phyloP scores from a whole-genome alignment of 106 monocot genomes.

The Phalaenopsis aphrodite region DNA sequence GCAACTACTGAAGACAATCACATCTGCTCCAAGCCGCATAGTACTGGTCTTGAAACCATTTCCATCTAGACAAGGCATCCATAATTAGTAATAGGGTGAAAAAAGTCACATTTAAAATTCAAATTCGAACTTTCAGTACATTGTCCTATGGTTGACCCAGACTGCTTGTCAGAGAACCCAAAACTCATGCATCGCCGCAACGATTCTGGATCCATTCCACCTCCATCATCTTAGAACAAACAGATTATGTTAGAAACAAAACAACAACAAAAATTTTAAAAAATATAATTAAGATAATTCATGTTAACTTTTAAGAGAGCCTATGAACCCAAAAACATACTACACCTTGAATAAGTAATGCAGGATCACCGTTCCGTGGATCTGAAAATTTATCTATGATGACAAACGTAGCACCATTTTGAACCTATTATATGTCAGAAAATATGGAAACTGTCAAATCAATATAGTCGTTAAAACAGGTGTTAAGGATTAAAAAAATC shows the following conservation, averaged over 20 bases:
- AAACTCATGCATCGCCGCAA: conserved; percentile 86
- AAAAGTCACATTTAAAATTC: not conserved
- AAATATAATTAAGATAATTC: not conserved
- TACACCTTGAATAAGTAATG: conserved; percentile 75
- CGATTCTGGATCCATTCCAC: conserved; percentile 83
- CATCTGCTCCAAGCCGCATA: conserved; percentile 95
- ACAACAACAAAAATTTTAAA: not conserved
- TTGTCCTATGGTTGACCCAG: conserved; percentile 69
- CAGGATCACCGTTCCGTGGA: conserved; percentile 28
- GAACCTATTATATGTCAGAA: conserved; percentile 28
- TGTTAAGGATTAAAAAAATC: not conserved
- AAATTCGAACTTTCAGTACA: conserved; percentile 33
- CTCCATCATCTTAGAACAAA: conserved; percentile 63
- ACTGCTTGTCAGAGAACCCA: conserved; percentile 84
- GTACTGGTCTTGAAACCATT: conserved; percentile 99
- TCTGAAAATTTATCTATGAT: conserved; percentile 43
- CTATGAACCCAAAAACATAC: not conserved
- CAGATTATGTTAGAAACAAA: not conserved
- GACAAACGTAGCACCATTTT: conserved; percentile 81
- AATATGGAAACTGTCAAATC: not conserved
- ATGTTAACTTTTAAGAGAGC: not conserved
- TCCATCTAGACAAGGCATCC: conserved; percentile 48
- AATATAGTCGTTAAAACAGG: not conserved
- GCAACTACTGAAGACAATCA: conserved; percentile 64
- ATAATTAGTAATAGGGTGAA: not conserved